A percentile compares a stretch with the other conserved stretches of the same genome.
phyloP scores from a whole-genome alignment of 352 stramenopile genomes.

The Globisporangium perplexum region DNA sequence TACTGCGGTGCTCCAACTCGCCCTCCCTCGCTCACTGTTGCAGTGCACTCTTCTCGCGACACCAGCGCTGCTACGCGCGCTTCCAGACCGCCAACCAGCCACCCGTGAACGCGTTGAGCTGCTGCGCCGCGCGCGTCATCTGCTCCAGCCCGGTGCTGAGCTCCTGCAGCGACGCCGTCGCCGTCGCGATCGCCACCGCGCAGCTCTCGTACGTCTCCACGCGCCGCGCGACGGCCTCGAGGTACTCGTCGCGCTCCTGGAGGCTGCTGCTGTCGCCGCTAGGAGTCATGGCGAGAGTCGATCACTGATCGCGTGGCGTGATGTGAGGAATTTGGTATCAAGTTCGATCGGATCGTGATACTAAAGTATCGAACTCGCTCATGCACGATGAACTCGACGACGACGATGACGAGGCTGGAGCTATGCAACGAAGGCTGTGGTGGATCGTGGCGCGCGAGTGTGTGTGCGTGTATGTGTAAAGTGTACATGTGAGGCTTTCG shows the following conservation, averaged over 20 bases:
- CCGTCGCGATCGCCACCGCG: slow-evolving; percentile 34
- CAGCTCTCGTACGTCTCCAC: slow-evolving; percentile 68
- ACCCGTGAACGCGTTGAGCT: slow-evolving; percentile 70
- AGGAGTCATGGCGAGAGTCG: not conserved
- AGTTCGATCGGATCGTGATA: no score
- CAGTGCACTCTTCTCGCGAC: not conserved
- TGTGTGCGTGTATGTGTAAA: not conserved
- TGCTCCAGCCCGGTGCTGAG: slow-evolving; percentile 55
- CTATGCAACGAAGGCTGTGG: no score
- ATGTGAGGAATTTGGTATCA: not conserved
- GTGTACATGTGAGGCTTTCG: not conserved
- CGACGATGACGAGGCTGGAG: no score
- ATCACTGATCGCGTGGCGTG: no score
- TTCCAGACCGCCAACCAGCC: slow-evolving; percentile 74
- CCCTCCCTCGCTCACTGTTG: not conserved
- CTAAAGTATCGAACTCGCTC: no score
- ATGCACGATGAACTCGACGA: no score
- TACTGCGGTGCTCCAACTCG: no score
- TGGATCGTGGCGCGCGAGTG: no score
- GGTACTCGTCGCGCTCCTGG: slow-evolving; percentile 33
- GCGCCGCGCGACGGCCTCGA: slow-evolving; percentile 34
- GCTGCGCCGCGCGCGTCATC: slow-evolving; percentile 59
- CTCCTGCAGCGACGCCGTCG: slow-evolving; percentile 56
- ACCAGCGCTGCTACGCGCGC: slow-evolving; percentile 15
- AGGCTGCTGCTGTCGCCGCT: not conserved